Percentiles rank a stretch among this genome's conserved stretches.
Evolutionary conservation across 2,329 filamentous ascomycete genomes (phyloP).

Genomic region (Alternaria consortialis): DNA sequence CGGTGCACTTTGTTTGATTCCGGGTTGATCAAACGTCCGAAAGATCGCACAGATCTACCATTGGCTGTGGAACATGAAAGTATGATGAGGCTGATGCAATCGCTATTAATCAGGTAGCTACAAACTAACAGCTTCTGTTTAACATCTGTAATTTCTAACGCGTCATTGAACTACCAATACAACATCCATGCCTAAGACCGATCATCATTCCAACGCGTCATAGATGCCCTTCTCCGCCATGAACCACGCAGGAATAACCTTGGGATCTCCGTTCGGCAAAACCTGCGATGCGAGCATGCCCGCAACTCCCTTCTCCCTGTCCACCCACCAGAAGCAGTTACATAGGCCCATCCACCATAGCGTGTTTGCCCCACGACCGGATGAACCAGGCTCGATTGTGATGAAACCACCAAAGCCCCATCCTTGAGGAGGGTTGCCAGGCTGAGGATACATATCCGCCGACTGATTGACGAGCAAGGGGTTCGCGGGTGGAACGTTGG

Average conservation of each 20-base stretch:
- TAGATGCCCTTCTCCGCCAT: conserved; percentile 50
- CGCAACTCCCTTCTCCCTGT: conserved; percentile 67
- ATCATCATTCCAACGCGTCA: conserved; percentile 35
- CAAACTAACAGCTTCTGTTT: not conserved
- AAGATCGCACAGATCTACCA: not conserved
- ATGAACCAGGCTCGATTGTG: conserved; percentile 55
- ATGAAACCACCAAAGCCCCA: conserved; percentile 71
- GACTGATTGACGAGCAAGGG: conserved; percentile 59
- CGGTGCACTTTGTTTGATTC: too few species aligned
- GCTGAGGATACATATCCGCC: conserved; percentile 60
- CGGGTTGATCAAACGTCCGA: not conserved
- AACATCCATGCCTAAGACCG: not conserved
- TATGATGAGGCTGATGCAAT: not conserved
- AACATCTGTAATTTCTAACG: not conserved
- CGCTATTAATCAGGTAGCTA: not conserved
- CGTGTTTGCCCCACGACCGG: conserved; percentile 63
- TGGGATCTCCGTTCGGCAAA: conserved; percentile 47
- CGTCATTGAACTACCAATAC: too few species aligned
- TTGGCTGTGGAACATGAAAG: not conserved
- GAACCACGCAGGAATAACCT: conserved; percentile 47
- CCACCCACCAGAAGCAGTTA: conserved; percentile 71
- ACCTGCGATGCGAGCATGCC: conserved; percentile 23
- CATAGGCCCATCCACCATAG: conserved; percentile 67
- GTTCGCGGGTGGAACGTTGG: conserved; percentile 57
- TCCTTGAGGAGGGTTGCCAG: conserved; percentile 65